Base-by-base conservation (phyloP, 2,329 filamentous ascomycete genomes). In the Clarireedia monteithiana region DNA sequence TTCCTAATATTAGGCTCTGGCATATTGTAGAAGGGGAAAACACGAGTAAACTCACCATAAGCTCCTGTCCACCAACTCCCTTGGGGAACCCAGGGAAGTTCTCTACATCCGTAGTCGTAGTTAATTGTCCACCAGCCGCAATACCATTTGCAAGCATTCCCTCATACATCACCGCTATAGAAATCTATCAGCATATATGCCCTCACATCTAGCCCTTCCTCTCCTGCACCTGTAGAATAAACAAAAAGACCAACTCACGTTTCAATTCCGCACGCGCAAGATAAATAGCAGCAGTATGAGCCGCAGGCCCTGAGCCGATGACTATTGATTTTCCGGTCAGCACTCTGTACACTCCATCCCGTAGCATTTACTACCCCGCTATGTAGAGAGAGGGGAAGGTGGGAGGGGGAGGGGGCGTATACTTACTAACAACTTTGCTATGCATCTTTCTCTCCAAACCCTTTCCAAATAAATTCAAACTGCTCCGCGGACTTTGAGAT, bases 121-220 rank as follows among this genome's bases (percentile, higher is more conserved):
- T 99, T 65, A 99, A 81, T 79, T 99, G 94, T 57, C 94, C 94
- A 65, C 94, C 94, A 46, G 94, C 90, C 6, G 94, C 94, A 67
- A 95, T 95, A 68, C 92, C 94, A 70, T 96, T 94, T 67, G 94
- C 94, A 72, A 99, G 85, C 81, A 99, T 96, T 66, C 94, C 94
- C 77, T 99, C 94, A 72, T 97, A 99, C 64, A 99, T 80, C 61
- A 96, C 88, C 61, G 94, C 83, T 69, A 53, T 27, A 42, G 5
- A 17, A 10, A 42, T 14, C 39, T 14, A 20, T 42, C 5, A 14
- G 44, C 10, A 17, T 12, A 34, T 12, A 4, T 34, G 10, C 30
- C 30, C 9, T 34, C 30, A 34, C 30, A 34, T 34, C 30, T 34
- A 12, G 12, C 30, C 44, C 54, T 62, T 56, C 62, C 56, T 83